phyloP scores from a whole-genome alignment of 1,284 basidiomycete genomes.

The Gastroboletus turbinatus region DNA sequence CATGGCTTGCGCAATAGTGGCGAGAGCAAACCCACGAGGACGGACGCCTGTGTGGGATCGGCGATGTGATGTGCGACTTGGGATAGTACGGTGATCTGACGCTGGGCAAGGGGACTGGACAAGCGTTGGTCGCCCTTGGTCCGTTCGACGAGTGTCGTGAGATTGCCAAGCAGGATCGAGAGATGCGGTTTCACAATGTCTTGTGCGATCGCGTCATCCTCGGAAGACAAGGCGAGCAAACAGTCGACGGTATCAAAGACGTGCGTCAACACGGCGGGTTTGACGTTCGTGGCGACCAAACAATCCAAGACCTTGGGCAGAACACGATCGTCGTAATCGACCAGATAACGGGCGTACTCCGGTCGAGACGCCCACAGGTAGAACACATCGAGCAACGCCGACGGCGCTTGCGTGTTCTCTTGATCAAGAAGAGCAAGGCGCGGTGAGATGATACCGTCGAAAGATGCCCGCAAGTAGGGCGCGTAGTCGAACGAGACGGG shows the following conservation, averaged over 20 bases:
- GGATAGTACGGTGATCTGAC: conserved; percentile 83
- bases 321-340: conserved; percentile 66
- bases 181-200: conserved; percentile 75
- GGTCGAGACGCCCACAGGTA: conserved; percentile 71
- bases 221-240: conserved; percentile 58
- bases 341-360: conserved; percentile 63
- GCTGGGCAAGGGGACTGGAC: conserved; percentile 75
- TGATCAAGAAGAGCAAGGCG: conserved; percentile 73
- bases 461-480: conserved; percentile 69
- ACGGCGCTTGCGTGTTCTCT: conserved; percentile 93
- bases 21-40: conserved; percentile 73
- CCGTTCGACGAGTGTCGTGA: conserved; percentile 70
- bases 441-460: conserved; percentile 77
- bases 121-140: conserved; percentile 56
- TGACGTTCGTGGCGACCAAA: conserved; percentile 82
- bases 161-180: conserved; percentile 71
- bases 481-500: conserved; percentile 74
- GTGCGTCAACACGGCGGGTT: conserved; percentile 77
- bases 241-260: conserved; percentile 88
- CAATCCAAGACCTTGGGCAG: conserved; percentile 83
- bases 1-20: conserved; percentile 82
- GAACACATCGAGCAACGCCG: conserved; percentile 87
- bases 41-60: conserved; percentile 71
- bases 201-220: conserved; percentile 52
- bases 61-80: conserved; percentile 76